phyloP scores from a whole-genome alignment of 768 basidiomycete genomes.

The Jaapia argillacea region DNA sequence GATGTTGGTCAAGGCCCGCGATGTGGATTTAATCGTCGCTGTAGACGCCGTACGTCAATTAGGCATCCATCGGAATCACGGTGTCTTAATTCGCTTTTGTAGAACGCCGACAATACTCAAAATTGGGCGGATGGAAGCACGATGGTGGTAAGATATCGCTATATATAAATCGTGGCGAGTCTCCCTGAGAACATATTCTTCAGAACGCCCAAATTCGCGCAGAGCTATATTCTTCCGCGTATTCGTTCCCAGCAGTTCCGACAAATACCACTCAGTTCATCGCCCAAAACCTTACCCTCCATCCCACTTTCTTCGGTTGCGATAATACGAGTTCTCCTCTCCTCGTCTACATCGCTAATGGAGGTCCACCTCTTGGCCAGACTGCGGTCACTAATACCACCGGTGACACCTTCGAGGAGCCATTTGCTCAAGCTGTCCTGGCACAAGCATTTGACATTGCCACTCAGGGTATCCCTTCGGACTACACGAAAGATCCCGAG shows the following conservation, averaged over 20 bases:
- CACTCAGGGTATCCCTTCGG: constrained; percentile 40
- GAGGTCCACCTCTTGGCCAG: constrained; percentile 57
- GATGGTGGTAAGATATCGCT: not conserved
- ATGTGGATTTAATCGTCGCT: too few relatives aligned
- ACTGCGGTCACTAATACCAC: constrained; percentile 52
- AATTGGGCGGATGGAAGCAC: constrained; percentile 15
- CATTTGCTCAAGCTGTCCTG: constrained; percentile 42
- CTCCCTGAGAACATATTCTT: too few relatives aligned
- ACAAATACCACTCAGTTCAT: constrained; percentile 14
- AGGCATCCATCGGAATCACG: constrained; percentile 6
- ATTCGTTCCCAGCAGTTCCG: constrained; percentile 11
- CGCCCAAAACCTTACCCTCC: constrained; percentile 14
- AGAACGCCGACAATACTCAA: constrained; percentile 15
- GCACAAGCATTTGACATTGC: constrained; percentile 48
- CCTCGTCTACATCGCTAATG: constrained; percentile 70
- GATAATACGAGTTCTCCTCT: constrained; percentile 35
- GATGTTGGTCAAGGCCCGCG: too few relatives aligned
- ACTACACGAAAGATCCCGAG: constrained; percentile 47
- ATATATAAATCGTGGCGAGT: too few relatives aligned
- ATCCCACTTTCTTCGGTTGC: constrained; percentile 68
- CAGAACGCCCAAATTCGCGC: constrained; percentile 29
- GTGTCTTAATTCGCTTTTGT: constrained; percentile 10
- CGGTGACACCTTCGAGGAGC: constrained; percentile 35
- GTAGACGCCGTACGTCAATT: constrained; percentile 28
- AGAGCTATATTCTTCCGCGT: constrained; percentile 16